Base-by-base conservation (phyloP, 805 yeast species). In the Metschnikowia shivogae region DNA sequence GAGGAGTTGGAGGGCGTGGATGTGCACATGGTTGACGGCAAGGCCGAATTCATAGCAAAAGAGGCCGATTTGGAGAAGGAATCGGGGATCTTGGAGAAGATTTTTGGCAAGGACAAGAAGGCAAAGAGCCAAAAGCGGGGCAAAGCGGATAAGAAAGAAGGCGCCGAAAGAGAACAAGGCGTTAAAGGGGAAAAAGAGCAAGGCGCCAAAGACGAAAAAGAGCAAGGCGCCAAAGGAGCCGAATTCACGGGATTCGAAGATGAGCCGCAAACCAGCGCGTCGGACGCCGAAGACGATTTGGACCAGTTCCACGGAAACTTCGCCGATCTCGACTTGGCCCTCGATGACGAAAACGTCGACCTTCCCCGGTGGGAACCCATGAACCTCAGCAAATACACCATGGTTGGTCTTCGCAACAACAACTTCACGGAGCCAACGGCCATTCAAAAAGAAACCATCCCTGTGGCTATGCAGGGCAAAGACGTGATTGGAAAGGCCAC, bases 401-500 rank as follows among this genome's bases (percentile, higher is more conserved):
- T 87, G 35, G 77, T 77, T 42, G 93, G 89, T 1, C 69, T 93
- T 34, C 62, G 73, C 3, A 67, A 69, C 13, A 64, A 83, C 10
- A 79, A 77, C 1, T 93, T 85, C 63, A 57, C 53, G 1, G 64
- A 69, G 19, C 99, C 99, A 8, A 90, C 98, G 0, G 86, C 83
- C 29, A 89, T 93, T 58, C 99, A 93, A 65, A 74, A 72, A 48
- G 68, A 70, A 46, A 73, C 92, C 8, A 82, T 93, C 44, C 96
- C 98, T 2, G 57, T 73, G 24, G 88, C 92, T 2, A 47, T 88
- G 11, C 70, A 73, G 26, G 95, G 90, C 5, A 74, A 73, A 30
- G 98, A 93, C 65, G 78, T 93, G 4, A 82, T 93, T 53, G 99
- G 99, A 44, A 93, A 92, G 60, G 99, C 99, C 12, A 84, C 93